phyloP scores from a whole-genome alignment of 148 eudicot species.

The Camellia lanceoleosa region DNA sequence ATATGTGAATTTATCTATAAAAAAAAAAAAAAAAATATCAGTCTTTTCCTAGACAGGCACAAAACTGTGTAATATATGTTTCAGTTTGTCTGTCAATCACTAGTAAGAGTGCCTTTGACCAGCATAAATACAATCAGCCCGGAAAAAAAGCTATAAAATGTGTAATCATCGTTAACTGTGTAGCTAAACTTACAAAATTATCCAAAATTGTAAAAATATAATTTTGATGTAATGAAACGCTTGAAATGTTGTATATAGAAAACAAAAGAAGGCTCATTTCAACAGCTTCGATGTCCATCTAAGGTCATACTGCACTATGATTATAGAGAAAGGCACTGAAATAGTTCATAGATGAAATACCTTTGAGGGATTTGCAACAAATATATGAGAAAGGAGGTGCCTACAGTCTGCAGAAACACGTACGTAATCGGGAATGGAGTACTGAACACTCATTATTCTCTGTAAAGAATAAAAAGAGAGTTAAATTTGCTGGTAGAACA shows the following conservation, averaged over 20 bases:
- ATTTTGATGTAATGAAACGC: neutral
- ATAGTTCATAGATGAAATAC: conserved; percentile 27
- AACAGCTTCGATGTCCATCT: too few relatives aligned
- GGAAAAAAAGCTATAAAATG: neutral
- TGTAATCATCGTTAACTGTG: neutral
- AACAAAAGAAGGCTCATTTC: conserved; percentile 1
- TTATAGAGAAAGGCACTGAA: neutral
- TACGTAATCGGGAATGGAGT: conserved; percentile 82
- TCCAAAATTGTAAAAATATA: neutral
- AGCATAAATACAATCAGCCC: neutral
- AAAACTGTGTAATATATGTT: neutral
- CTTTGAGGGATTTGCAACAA: conserved; percentile 72
- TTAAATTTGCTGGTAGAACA: neutral
- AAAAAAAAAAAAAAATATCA: too few relatives aligned
- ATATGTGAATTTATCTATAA: too few relatives aligned
- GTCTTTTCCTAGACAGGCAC: too few relatives aligned
- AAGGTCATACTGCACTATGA: neutral
- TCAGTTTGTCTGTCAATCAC: neutral
- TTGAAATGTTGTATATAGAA: neutral
- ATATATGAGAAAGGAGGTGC: conserved; percentile 80
- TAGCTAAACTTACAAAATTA: neutral
- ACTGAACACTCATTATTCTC: conserved; percentile 83
- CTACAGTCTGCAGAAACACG: conserved; percentile 79
- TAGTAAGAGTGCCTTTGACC: neutral
- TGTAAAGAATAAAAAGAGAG: conserved; percentile 24